phyloP scores from a whole-genome alignment of 306 rosid genomes.

The Casuarina glauca region DNA sequence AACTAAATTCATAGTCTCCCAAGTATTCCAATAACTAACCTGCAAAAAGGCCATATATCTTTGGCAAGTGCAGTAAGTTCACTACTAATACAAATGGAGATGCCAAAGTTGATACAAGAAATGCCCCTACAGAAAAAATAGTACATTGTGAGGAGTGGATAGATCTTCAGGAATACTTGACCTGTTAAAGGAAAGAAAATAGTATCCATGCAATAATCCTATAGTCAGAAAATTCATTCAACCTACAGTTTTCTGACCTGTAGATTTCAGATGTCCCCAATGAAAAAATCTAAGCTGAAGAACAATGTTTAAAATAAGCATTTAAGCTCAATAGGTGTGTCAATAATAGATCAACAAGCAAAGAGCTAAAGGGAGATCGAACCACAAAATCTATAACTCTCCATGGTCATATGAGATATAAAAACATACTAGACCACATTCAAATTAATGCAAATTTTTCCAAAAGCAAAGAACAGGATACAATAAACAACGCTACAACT shows the following conservation, averaged over 20 bases:
- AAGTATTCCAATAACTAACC: conserved; percentile 43
- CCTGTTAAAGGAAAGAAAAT: neutral
- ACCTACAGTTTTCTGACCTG: neutral
- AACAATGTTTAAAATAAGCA: neutral
- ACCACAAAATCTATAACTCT: conserved; percentile 5
- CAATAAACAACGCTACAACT: neutral
- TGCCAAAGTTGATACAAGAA: conserved; percentile 65
- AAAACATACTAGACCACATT: conserved; percentile 4
- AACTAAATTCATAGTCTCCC: neutral
- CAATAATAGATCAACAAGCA: neutral
- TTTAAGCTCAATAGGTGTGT: neutral
- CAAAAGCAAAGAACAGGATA: neutral
- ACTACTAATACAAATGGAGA: conserved; percentile 55
- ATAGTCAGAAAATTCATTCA: neutral
- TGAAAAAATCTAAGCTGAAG: neutral
- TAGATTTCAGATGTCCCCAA: neutral
- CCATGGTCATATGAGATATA: conserved; percentile 1
- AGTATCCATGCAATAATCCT: neutral
- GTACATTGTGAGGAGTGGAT: neutral
- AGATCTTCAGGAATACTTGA: neutral
- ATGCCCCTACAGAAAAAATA: conserved; percentile 54
- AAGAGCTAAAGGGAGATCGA: conserved; percentile 10
- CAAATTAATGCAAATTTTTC: neutral
- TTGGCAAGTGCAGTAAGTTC: conserved; percentile 67
- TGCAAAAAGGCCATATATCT: conserved; percentile 65